These are phyloP conservation scores for Rosa rugosa DNA, from an alignment of 306 rosid species.

Conservation along the genomic window DNA sequence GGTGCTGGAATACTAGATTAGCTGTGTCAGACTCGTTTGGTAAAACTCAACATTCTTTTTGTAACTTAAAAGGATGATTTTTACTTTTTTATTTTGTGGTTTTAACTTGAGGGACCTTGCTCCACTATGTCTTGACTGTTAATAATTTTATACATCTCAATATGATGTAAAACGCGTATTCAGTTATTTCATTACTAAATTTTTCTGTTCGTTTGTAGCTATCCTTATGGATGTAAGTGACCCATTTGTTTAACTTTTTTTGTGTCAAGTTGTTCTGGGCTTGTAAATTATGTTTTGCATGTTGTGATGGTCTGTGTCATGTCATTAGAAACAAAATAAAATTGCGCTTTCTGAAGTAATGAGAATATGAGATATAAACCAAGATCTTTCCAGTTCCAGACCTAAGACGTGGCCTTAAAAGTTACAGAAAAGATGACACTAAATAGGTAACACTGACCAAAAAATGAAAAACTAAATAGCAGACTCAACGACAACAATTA, in stretches of 20 bases:
- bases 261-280: not conserved
- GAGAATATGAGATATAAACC: not conserved
- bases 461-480: not conserved
- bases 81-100: slow-evolving; percentile 31
- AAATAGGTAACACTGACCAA: not conserved
- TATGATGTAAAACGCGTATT: slow-evolving; percentile 4
- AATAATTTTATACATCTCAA: slow-evolving; percentile 38
- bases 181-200: slow-evolving; percentile 4
- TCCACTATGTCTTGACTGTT: slow-evolving; percentile 22
- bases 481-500: not conserved
- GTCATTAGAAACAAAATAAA: not conserved
- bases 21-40: slow-evolving; percentile 42
- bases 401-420: not conserved
- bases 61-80: slow-evolving; percentile 47
- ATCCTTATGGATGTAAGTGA: not conserved
- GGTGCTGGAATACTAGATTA: slow-evolving; percentile 39
- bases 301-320: too few species aligned
- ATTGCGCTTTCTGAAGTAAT: not conserved
- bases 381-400: not conserved
- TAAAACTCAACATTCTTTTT: slow-evolving; percentile 62
- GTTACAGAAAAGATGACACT: not conserved
- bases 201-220: not conserved
- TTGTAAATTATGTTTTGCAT: too few species aligned
- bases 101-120: slow-evolving; percentile 41
- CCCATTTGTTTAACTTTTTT: not conserved